Evolutionary conservation across 441 rosid genomes (phyloP), one percentile per base, ranked within the genome.

Genomic region (Pelargonium myrrhifolium): DNA sequence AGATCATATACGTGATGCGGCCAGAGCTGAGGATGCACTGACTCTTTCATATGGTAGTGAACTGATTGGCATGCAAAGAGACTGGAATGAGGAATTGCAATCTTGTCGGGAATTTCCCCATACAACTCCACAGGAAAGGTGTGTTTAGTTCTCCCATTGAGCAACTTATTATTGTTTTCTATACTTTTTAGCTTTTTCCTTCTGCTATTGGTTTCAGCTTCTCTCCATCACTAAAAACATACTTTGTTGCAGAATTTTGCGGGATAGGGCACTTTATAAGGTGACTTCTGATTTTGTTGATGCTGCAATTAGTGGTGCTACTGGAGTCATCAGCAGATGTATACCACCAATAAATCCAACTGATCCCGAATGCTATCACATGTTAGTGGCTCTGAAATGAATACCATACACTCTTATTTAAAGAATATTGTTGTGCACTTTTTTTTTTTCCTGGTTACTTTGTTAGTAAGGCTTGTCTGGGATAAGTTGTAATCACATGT

Each of bases 291-390:
- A 96, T 84, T 96, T 96, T 80, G 98, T 96, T 53, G 99, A 91
- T 80, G 98, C 99, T 39, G 97, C 99, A 26, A 81, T 85, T 76
- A 89, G 79, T 64, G 99, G 99, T 78, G 99, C 99, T 65, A 82
- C 87, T 73, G 98, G 99, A 77, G 99, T 96, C 67, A 93, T 96
- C 77, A 85, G 78, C 85, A 85, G 96, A 82, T 96, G 97, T 73
- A 96, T 96, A 76, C 98, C 98, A 40, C 99, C 98, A 40, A 93
- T 96, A 68, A 96, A 96, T 85, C 98, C 99, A 78, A 88, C 99
- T 58, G 99, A 96, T 86, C 97, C 99, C 3, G 99, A 96, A 83
- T 90, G 97, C 87, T 82, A 90, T 79, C 98, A 96, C 84, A 96
- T 96, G 99, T 96, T 72, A 90, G 99, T 96, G 73, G 68, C 56